These are phyloP conservation scores for Pulveroboletus ravenelii DNA, from an alignment of 768 basidiomycete species.

Conservation along the genomic window DNA sequence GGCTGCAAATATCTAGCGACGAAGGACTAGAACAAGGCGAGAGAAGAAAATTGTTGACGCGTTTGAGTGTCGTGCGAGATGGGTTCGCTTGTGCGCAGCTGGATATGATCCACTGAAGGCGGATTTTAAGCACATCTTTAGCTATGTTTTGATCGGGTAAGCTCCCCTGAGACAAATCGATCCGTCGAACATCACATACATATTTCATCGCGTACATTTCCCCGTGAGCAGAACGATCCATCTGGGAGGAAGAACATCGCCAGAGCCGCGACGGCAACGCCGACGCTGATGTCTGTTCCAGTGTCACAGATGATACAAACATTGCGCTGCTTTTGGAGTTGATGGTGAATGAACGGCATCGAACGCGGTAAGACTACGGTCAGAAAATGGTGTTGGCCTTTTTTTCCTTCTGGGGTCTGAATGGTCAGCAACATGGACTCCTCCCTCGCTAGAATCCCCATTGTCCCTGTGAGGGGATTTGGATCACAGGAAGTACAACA, in stretches of 20 bases:
- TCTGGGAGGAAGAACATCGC: constrained; percentile 54
- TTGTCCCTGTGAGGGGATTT: not conserved
- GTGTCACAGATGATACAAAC: constrained; percentile 52
- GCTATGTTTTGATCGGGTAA: constrained; percentile 19
- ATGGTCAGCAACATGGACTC: constrained; percentile 20
- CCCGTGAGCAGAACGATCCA: constrained; percentile 32
- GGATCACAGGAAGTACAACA: constrained; percentile 10
- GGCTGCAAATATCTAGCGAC: not conserved
- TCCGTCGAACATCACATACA: constrained; percentile 17
- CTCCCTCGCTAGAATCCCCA: not conserved
- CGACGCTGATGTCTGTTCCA: constrained; percentile 61
- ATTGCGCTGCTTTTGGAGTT: constrained; percentile 33
- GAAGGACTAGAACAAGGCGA: constrained; percentile 25
- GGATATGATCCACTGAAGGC: constrained; percentile 84
- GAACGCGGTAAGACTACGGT: constrained; percentile 44
- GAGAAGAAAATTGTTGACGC: constrained; percentile 72
- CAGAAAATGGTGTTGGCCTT: constrained; percentile 48
- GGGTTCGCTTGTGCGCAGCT: constrained; percentile 77
- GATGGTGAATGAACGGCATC: constrained; percentile 40
- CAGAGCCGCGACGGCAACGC: constrained; percentile 56
- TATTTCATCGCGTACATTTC: constrained; percentile 3
- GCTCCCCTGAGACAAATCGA: not conserved
- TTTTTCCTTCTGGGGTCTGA: constrained; percentile 42
- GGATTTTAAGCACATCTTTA: constrained; percentile 63
- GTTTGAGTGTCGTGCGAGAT: constrained; percentile 72